Percentiles rank a stretch among this genome's conserved stretches.
Conservation (phyloP, 2,329 filamentous ascomycete genomes). For the Meredithiella fracta region DNA sequence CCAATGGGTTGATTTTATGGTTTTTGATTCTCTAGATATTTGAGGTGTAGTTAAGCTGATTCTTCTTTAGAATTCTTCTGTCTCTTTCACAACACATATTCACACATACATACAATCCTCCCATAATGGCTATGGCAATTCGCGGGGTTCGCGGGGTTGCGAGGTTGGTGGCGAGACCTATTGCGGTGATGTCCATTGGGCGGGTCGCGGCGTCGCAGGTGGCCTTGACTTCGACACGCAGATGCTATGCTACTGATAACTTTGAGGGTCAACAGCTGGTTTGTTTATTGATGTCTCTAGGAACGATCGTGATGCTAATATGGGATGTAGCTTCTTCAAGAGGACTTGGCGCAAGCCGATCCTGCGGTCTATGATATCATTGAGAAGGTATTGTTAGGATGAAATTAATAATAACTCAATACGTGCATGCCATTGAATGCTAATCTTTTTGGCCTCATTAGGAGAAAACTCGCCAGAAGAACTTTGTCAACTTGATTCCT, state of each 20-base stretch:
- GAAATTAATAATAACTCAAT: neutral
- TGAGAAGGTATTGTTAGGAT: conserved; percentile 51
- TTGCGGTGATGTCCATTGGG: neutral
- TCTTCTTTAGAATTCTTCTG: neutral
- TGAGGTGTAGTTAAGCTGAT: too few relatives aligned
- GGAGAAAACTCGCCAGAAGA: conserved; percentile 93
- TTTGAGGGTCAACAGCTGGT: conserved; percentile 46
- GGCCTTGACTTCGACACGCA: neutral
- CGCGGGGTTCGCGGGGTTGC: conserved; percentile 16
- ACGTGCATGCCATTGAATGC: neutral
- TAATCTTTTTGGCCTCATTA: conserved; percentile 22
- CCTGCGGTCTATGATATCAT: conserved; percentile 77
- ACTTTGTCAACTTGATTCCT: conserved; percentile 94
- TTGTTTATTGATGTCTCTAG: neutral
- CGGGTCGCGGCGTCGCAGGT: neutral
- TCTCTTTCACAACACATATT: neutral
- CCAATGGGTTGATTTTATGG: neutral
- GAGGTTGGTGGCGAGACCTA: conserved; percentile 11
- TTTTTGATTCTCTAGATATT: neutral
- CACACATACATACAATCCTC: conserved; percentile 7
- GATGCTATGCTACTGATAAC: conserved; percentile 27
- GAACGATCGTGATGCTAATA: too few relatives aligned
- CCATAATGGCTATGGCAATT: conserved; percentile 6
- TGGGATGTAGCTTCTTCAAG: conserved; percentile 51
- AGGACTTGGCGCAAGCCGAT: conserved; percentile 68